Conservation (phyloP, 805 yeast species). For the Saccharomycopsis microspora region DNA sequence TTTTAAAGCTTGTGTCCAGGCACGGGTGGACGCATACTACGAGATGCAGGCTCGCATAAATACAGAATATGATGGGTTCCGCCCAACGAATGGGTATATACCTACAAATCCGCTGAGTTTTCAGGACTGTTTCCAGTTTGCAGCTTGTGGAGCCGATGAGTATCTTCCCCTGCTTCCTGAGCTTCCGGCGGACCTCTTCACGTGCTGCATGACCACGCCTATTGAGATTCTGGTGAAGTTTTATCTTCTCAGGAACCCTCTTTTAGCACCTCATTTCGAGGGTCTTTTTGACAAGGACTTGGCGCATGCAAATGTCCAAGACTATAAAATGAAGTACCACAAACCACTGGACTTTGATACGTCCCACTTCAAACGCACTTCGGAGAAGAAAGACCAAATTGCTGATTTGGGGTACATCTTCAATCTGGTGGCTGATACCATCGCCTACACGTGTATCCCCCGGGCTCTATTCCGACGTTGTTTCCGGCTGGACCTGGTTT, state of each 20-base stretch:
- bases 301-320: constrained; percentile 11
- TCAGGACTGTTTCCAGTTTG: constrained; percentile 82
- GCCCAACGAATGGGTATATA: neutral
- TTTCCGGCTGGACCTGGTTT: constrained; percentile 92
- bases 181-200: constrained; percentile 89
- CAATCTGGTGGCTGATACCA: constrained; percentile 95
- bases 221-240: constrained; percentile 88
- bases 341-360: constrained; percentile 41
- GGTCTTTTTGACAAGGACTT: constrained; percentile 24
- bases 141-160: constrained; percentile 85
- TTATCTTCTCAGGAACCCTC: constrained; percentile 78
- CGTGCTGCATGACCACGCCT: constrained; percentile 92
- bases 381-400: constrained; percentile 87
- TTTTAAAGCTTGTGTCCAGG: constrained; percentile 81
- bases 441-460: constrained; percentile 91
- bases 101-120: constrained; percentile 26
- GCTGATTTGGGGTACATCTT: constrained; percentile 97
- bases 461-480: constrained; percentile 80
- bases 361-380: constrained; percentile 53
- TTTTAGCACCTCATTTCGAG: constrained; percentile 33
- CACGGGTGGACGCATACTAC: constrained; percentile 77
- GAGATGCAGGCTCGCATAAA: constrained; percentile 29
- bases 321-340: constrained; percentile 17
- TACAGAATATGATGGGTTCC: neutral
- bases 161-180: constrained; percentile 86